phyloP scores from a whole-genome alignment of 192 early-diverging fungal genomes.

The Radiomyces spectabilis region DNA sequence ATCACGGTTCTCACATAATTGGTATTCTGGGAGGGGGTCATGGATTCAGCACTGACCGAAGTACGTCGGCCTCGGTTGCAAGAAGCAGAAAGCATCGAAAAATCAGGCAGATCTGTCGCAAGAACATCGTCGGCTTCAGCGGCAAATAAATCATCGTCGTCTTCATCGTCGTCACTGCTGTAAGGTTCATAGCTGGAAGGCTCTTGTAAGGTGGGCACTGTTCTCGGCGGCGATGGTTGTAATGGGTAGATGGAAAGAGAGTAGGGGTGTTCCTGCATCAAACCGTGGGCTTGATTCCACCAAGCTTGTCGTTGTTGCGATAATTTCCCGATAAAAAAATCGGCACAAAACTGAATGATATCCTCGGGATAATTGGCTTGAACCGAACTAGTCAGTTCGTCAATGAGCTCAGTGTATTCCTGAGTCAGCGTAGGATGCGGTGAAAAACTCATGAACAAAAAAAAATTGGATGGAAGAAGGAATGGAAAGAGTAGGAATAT shows the following conservation, averaged over 20 bases:
- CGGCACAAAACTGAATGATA: constrained; percentile 27
- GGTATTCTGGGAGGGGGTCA: constrained; percentile 80
- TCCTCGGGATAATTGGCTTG: constrained; percentile 32
- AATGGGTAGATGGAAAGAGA: background rate
- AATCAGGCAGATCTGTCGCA: constrained; percentile 18
- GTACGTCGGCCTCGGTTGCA: constrained; percentile 88
- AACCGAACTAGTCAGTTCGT: constrained; percentile 7
- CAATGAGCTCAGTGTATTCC: constrained; percentile 12
- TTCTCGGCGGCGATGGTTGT: background rate
- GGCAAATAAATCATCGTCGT: constrained; percentile 30
- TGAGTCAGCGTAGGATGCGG: too few relatives aligned
- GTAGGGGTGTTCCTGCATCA: background rate
- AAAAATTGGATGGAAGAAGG: too few relatives aligned
- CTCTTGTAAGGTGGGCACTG: background rate
- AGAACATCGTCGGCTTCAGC: constrained; percentile 63
- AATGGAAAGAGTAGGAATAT: too few relatives aligned
- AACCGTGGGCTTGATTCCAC: background rate
- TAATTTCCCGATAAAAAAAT: constrained; percentile 30
- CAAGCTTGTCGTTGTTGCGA: constrained; percentile 19
- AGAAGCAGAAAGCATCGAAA: constrained; percentile 34
- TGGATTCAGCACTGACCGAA: constrained; percentile 93
- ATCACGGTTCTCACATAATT: constrained; percentile 80
- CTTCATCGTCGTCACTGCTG: constrained; percentile 2
- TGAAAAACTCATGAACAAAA: too few relatives aligned
- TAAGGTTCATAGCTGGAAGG: background rate